Base-by-base conservation (phyloP, 768 basidiomycete species). In the Lanmaoa pseudosensibilis region DNA sequence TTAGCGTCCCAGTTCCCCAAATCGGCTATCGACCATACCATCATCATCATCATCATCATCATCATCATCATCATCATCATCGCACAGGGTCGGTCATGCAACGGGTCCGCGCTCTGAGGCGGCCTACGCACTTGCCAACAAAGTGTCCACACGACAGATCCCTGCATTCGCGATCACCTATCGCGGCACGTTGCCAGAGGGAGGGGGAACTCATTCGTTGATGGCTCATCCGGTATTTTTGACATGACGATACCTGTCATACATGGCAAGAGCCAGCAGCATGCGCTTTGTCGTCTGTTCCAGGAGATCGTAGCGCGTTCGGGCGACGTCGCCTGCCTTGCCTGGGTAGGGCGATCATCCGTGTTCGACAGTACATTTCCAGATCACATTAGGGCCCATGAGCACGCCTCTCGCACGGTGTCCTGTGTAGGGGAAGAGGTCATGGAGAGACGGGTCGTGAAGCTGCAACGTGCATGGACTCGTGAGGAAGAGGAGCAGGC, bases 1-100 rank as follows among this genome's bases (percentile, higher is more conserved):
- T 57, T 43, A 75, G 65, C 64, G 68, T 78, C 60, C 64, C 38
- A 61, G 25, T 57, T 12, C 4, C 59, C 56, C 19, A 59, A 23
- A 25, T 56, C 32, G 33, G 55, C 62, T 70, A 30, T n/a, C 11
- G 2, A 21, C 23, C 41, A 36, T 27, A 21, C 1, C n/a, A 34
- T 30, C 21, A n/a, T n/a, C n/a, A n/a, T n/a, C n/a, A n/a, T n/a
- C n/a, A n/a, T n/a, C n/a, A n/a, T n/a, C n/a, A n/a, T n/a, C n/a
- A n/a, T n/a, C n/a, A n/a, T n/a, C n/a, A n/a, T n/a, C n/a, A n/a
- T n/a, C n/a, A 46, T 30, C 21, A 46, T 38, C 21, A 19, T 45
- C 41, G 15, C 4, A 27, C 21, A 34, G n/a, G n/a, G n/a, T n/a
- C n/a, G n/a, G n/a, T n/a, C n/a, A n/a, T n/a, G 4, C 25, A 19